A percentile compares a stretch with the other conserved stretches of the same genome.
phyloP scores from a whole-genome alignment of 768 basidiomycete genomes.

The Panus rudis region DNA sequence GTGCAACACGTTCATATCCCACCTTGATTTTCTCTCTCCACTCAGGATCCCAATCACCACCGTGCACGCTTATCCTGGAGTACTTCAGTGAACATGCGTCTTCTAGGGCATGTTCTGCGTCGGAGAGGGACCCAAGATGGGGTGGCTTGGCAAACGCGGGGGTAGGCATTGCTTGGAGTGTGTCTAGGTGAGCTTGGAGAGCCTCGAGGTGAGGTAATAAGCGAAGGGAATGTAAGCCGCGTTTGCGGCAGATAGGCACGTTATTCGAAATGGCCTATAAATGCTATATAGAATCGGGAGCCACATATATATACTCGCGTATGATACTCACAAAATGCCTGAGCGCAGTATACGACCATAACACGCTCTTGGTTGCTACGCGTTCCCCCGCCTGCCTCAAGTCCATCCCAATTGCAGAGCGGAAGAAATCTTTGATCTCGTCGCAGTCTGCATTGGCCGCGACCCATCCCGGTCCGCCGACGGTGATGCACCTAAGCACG shows the following conservation, averaged over 20 bases:
- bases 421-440: slow-evolving; percentile 70
- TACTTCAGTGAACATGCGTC: slow-evolving; percentile 57
- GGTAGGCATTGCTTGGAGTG: slow-evolving; percentile 50
- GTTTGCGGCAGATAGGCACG: slow-evolving; percentile 54
- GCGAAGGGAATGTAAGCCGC: slow-evolving; percentile 61
- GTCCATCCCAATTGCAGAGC: slow-evolving; percentile 66
- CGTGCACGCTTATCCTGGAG: slow-evolving; percentile 25
- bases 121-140: slow-evolving; percentile 50
- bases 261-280: slow-evolving; percentile 63
- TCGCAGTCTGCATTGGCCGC: slow-evolving; percentile 61
- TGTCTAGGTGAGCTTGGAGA: slow-evolving; percentile 54
- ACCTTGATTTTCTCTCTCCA: slow-evolving; percentile 55
- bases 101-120: slow-evolving; percentile 57
- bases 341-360: slow-evolving; percentile 75
- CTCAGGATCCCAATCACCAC: slow-evolving; percentile 42
- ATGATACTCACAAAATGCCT: slow-evolving; percentile 57
- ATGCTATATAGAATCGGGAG: neutral
- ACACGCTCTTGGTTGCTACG: slow-evolving; percentile 71
- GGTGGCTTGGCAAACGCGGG: slow-evolving; percentile 59
- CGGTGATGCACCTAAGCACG: slow-evolving; percentile 54
- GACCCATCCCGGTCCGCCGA: slow-evolving; percentile 62
- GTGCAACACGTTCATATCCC: slow-evolving; percentile 58
- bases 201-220: slow-evolving; percentile 55
- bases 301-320: neutral
- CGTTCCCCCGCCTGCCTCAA: slow-evolving; percentile 72